phyloP scores from a whole-genome alignment of 2,329 filamentous ascomycete genomes.

The Pestalotiopsis sp. region DNA sequence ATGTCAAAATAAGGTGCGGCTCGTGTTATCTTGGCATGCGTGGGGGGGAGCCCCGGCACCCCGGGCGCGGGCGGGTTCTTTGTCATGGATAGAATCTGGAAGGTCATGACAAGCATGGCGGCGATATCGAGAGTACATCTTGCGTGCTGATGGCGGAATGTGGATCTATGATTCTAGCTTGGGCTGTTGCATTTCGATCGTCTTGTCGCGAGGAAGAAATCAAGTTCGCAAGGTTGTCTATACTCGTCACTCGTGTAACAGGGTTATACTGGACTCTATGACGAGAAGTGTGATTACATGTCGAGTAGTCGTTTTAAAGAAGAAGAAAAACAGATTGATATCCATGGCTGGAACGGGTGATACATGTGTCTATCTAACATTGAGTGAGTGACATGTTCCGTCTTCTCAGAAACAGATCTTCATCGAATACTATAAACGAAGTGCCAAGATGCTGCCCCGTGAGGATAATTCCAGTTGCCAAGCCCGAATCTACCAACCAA shows the following conservation, averaged over 20 bases:
- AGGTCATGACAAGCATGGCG: not conserved
- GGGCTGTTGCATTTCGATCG: not conserved
- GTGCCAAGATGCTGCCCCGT: not conserved
- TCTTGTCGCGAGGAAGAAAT: not conserved
- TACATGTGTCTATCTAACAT: not conserved
- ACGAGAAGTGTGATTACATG: too few species aligned
- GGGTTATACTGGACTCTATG: not conserved
- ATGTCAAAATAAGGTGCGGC: not conserved
- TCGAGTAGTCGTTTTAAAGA: too few species aligned
- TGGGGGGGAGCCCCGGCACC: not conserved
- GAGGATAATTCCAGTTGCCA: not conserved
- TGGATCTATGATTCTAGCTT: not conserved
- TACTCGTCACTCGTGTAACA: too few species aligned
- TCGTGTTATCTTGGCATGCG: not conserved
- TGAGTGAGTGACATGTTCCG: not conserved
- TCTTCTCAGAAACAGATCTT: not conserved
- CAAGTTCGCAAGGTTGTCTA: not conserved
- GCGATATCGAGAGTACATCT: not conserved
- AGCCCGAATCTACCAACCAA: slow-evolving; percentile 41
- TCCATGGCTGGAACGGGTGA: not conserved
- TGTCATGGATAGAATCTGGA: not conserved
- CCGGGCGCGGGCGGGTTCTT: not conserved
- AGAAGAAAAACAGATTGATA: too few species aligned
- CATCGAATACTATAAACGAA: not conserved
- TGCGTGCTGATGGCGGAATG: not conserved